Evolutionary conservation across 83 land plant species (phyloP), one percentile per base, ranked within the genome.

Genomic region (Isoetes engelmannii): DNA sequence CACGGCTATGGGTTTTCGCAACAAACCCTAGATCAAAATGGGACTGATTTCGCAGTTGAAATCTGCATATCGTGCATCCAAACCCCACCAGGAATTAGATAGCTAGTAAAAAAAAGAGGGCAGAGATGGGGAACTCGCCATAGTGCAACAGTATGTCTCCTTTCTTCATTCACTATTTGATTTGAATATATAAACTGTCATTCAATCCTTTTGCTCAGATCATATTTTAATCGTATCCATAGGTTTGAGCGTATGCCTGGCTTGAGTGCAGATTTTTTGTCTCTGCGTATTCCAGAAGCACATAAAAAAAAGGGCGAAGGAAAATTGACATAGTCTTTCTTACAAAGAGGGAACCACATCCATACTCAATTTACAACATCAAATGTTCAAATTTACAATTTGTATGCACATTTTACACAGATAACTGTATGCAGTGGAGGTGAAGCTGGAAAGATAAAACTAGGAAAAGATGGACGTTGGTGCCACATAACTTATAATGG

Each of bases 161-260:
- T 28, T 28, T 28, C 37, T 28, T 28, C 37, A 28, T 28, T 28
- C 37, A 28, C 37, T 28, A 28, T 28, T 28, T 28, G 37, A 28
- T 2, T 28, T 28, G 37, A 28, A 28, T 28, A 28, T 28, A 28
- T 28, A 28, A 28, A 28, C 1, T 28, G 37, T 28, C 37, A 2
- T 28, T 28, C 37, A 28, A 28, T 28, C 2, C 2, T 28, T 53
- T 53, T 53, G 55, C 55, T 53, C 15, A 13, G 55, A 13, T 53
- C 55, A 53, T 12, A 0, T 53, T 12, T 53, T 53, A 15, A 53
- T 15, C 2, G 15, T 53, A 13, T 53, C 15, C 0, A 15, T 53
- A 75, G 78, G 46, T 75, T 75, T 45, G 65, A 75, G 56, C 75
- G 78, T 44, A 45, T 75, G 55, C 72, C 75, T 7, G 78, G 78